phyloP scores from a whole-genome alignment of 2,329 filamentous ascomycete genomes.

The Achaetomium macrosporum region DNA sequence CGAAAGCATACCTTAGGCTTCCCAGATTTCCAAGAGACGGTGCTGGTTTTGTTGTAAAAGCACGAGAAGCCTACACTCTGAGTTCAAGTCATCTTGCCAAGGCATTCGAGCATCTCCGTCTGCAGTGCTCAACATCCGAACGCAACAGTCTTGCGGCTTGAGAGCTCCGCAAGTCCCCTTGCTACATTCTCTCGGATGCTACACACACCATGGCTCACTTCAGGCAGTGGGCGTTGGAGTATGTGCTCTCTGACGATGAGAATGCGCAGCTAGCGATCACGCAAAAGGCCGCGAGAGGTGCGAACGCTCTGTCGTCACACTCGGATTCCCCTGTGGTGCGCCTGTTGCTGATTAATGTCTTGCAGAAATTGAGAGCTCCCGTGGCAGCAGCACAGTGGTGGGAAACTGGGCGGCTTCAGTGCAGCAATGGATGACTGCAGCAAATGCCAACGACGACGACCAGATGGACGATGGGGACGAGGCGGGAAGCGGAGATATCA shows the following conservation, averaged over 20 bases:
- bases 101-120: background rate
- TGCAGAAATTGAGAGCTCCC: constrained; percentile 41
- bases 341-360: background rate
- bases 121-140: no score
- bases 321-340: background rate
- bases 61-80: no score
- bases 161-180: background rate
- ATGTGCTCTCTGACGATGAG: constrained; percentile 47
- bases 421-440: constrained; percentile 44
- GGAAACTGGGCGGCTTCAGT: constrained; percentile 52
- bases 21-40: no score
- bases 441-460: constrained; percentile 30
- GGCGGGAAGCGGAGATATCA: constrained; percentile 44
- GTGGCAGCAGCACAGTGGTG: constrained; percentile 40
- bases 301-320: background rate
- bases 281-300: constrained; percentile 41
- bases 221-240: constrained; percentile 48
- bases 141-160: background rate
- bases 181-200: no score
- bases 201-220: constrained; percentile 41
- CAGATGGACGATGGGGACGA: constrained; percentile 34
- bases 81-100: background rate
- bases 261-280: constrained; percentile 36
- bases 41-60: no score
- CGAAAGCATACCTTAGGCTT: no score